phyloP scores from a whole-genome alignment of 495 filamentous ascomycete species.

The Podospora comata region DNA sequence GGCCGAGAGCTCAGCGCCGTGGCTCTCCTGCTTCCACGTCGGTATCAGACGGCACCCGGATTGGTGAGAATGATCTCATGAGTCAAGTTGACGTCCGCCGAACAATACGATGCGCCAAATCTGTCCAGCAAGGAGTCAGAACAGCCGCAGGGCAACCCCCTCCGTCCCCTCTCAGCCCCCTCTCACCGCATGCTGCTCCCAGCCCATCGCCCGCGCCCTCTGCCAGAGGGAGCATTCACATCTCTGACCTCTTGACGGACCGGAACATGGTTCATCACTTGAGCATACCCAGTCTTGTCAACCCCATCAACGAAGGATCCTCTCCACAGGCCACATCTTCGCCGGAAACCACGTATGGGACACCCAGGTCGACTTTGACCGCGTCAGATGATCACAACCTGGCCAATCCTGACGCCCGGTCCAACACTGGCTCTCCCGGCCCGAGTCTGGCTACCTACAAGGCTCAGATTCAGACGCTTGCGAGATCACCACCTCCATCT shows the following conservation, averaged over 20 bases:
- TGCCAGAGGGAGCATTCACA: slow-evolving; percentile 22
- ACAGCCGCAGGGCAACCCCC: neutral
- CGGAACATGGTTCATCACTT: neutral
- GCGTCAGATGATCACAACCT: slow-evolving; percentile 18
- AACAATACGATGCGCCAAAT: slow-evolving; percentile 24
- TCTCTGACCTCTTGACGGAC: slow-evolving; percentile 28
- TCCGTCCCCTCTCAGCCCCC: neutral
- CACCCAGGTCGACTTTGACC: slow-evolving; percentile 19
- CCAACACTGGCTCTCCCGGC: slow-evolving; percentile 14
- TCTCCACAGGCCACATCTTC: slow-evolving; percentile 17
- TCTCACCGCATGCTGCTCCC: neutral
- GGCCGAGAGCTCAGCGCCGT: slow-evolving; percentile 17
- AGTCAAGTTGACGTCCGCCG: slow-evolving; percentile 27
- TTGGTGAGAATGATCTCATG: slow-evolving; percentile 20
- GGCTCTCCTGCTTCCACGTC: slow-evolving; percentile 15
- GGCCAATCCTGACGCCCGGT: slow-evolving; percentile 2
- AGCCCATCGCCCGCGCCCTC: neutral
- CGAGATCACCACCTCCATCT: slow-evolving; percentile 23
- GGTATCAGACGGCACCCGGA: neutral
- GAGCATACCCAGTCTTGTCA: slow-evolving; percentile 6
- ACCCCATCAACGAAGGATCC: slow-evolving; percentile 8
- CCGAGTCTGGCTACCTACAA: slow-evolving; percentile 23
- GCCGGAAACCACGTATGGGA: slow-evolving; percentile 16
- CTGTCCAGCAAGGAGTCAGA: slow-evolving; percentile 21
- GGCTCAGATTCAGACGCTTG: slow-evolving; percentile 25